phyloP scores from a whole-genome alignment of 2,329 filamentous ascomycete genomes.

The Cladophialophora psammophila region DNA sequence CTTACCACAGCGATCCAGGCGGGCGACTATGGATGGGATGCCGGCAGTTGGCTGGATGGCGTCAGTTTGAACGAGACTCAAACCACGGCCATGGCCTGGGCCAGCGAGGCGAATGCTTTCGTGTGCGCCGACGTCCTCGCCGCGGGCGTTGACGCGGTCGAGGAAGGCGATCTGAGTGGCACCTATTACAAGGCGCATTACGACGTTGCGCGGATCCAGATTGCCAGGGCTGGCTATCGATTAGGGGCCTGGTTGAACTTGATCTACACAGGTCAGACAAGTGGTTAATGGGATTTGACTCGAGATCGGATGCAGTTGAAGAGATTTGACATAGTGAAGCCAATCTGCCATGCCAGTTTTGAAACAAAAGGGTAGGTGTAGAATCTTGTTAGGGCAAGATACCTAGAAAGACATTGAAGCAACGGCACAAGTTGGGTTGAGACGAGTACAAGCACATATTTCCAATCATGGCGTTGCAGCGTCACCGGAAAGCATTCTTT shows the following conservation, averaged over 20 bases:
- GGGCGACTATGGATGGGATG: constrained; percentile 44
- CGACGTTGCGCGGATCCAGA: constrained; percentile 43
- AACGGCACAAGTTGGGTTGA: no score
- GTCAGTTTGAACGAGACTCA: constrained; percentile 25
- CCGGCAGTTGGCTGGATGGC: constrained; percentile 17
- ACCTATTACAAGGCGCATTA: constrained; percentile 34
- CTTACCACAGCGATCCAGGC: constrained; percentile 55
- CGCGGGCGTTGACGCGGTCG: constrained; percentile 65
- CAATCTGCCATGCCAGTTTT: neutral
- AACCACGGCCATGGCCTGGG: constrained; percentile 59
- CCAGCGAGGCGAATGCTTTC: constrained; percentile 67
- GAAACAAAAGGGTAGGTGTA: neutral
- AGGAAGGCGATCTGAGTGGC: constrained; percentile 50
- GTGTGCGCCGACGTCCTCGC: constrained; percentile 71
- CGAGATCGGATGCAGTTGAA: neutral
- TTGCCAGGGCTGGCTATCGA: constrained; percentile 73
- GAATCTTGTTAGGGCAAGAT: neutral
- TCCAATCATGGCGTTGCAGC: no score
- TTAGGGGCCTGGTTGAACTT: constrained; percentile 72
- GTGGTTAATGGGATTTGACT: constrained; percentile 16
- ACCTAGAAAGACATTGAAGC: no score
- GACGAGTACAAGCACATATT: no score
- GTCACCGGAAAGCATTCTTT: no score
- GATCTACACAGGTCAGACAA: constrained; percentile 53
- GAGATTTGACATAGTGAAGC: neutral